A percentile compares a stretch with the other conserved stretches of the same genome.
Evolutionary conservation across 176 grass and related monocot genomes (phyloP).

Genomic region (Oryza punctata): DNA sequence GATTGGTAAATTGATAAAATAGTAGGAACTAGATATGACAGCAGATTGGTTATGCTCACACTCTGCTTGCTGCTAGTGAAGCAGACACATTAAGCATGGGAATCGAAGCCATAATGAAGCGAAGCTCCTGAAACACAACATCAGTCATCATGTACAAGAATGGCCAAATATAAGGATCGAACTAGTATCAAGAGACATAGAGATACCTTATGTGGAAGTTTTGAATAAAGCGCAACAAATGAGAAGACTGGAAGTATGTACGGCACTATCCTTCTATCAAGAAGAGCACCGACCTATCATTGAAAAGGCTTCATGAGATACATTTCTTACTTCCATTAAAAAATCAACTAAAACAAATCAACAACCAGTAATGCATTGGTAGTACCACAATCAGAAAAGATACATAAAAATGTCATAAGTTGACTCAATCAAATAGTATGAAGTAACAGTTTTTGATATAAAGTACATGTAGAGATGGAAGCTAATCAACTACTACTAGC

Average conservation of each 20-base stretch:
- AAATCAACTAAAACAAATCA: constrained; percentile 20
- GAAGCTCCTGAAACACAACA: constrained; percentile 74
- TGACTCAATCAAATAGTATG: constrained; percentile 5
- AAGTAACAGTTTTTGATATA: neutral
- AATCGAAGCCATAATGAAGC: constrained; percentile 84
- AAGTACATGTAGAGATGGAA: neutral
- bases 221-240: constrained; percentile 97
- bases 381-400: constrained; percentile 13
- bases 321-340: neutral
- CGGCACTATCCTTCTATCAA: constrained; percentile 83
- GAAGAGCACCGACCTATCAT: constrained; percentile 70
- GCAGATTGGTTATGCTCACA: constrained; percentile 53
- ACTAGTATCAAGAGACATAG: constrained; percentile 18
- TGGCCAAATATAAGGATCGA: neutral
- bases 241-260: constrained; percentile 81
- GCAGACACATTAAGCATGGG: constrained; percentile 89
- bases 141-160: constrained; percentile 2
- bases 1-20: constrained; percentile 22
- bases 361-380: constrained; percentile 2
- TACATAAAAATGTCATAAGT: constrained; percentile 10
- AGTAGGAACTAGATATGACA: constrained; percentile 19
- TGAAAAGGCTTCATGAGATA: constrained; percentile 32
- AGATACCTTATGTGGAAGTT: constrained; percentile 93
- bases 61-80: constrained; percentile 81
- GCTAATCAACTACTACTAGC: neutral